Conservation (phyloP, 2,329 filamentous ascomycete species). For the Scedosporium dehoogii region DNA sequence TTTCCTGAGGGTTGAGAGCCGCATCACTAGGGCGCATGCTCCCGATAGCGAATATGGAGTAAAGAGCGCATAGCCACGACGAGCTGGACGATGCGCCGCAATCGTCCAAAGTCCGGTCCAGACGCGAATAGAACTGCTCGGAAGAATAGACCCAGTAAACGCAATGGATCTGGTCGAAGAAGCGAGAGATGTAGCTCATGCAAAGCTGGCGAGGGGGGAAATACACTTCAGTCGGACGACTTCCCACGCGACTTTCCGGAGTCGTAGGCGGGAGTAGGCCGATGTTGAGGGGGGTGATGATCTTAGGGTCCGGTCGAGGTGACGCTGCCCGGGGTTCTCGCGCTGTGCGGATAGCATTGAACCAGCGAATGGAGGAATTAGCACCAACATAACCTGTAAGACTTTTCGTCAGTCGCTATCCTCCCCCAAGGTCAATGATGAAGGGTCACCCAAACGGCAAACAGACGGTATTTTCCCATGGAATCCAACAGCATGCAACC, state of each 20-base stretch:
- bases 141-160: slow-evolving; percentile 2
- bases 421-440: no score
- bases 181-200: not conserved
- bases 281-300: slow-evolving; percentile 4
- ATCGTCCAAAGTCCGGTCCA: not conserved
- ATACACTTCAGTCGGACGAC: not conserved
- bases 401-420: not conserved
- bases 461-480: slow-evolving; percentile 5
- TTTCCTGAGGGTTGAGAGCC: not conserved
- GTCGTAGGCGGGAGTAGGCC: slow-evolving; percentile 2
- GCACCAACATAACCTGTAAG: slow-evolving; percentile 2
- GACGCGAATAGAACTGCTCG: not conserved
- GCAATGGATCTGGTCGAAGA: slow-evolving; percentile 4
- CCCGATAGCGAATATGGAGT: slow-evolving; percentile 3
- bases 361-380: slow-evolving; percentile 4
- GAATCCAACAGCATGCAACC: slow-evolving; percentile 4
- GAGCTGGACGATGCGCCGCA: not conserved
- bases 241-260: not conserved
- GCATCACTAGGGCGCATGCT: not conserved
- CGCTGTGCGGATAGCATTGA: slow-evolving; percentile 1
- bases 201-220: not conserved
- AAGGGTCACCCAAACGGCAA: not conserved
- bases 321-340: not conserved
- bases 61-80: slow-evolving; percentile 1
- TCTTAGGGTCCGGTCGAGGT: not conserved